Evolutionary conservation across 2,329 filamentous ascomycete genomes (phyloP).

Genomic region (Verticillium isaacii): DNA sequence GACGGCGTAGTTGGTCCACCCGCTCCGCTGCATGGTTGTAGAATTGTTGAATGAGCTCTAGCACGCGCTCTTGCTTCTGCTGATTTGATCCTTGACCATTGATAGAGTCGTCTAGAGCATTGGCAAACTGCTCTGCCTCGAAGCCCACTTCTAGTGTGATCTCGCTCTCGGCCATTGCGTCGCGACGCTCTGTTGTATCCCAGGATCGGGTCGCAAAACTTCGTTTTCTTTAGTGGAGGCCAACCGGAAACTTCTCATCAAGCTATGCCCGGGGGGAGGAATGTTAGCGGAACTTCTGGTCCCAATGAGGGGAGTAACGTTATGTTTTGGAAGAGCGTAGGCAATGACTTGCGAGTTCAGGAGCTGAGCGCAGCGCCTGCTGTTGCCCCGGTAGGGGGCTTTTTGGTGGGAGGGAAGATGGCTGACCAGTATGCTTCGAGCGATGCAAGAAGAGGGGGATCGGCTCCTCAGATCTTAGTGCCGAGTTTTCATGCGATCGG

Average conservation of each 20-base stretch:
- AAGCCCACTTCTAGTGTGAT: slow-evolving; percentile 18
- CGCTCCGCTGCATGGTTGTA: slow-evolving; percentile 48
- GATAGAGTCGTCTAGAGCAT: slow-evolving; percentile 72
- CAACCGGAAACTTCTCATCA: not conserved
- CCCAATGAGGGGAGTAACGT: too few species aligned
- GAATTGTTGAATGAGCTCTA: slow-evolving; percentile 64
- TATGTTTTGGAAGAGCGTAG: too few species aligned
- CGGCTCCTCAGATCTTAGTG: too few species aligned
- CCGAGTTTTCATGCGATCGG: too few species aligned
- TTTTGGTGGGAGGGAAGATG: too few species aligned
- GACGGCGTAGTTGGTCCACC: slow-evolving; percentile 35
- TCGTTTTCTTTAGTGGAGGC: not conserved
- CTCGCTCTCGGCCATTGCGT: not conserved
- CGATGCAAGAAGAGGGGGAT: too few species aligned
- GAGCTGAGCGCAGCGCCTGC: too few species aligned
- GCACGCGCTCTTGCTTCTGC: slow-evolving; percentile 60
- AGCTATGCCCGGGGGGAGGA: too few species aligned
- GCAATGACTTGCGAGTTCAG: too few species aligned
- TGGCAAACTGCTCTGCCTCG: slow-evolving; percentile 84
- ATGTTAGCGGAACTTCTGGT: too few species aligned
- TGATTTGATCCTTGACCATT: slow-evolving; percentile 38
- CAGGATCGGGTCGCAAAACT: not conserved
- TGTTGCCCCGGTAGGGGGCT: too few species aligned
- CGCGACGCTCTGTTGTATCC: not conserved
- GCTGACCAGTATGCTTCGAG: too few species aligned